Percentiles rank a stretch among this genome's conserved stretches.
Evolutionary conservation across 352 stramenopile genomes (phyloP).

Genomic region (Globisporangium abappressorium): DNA sequence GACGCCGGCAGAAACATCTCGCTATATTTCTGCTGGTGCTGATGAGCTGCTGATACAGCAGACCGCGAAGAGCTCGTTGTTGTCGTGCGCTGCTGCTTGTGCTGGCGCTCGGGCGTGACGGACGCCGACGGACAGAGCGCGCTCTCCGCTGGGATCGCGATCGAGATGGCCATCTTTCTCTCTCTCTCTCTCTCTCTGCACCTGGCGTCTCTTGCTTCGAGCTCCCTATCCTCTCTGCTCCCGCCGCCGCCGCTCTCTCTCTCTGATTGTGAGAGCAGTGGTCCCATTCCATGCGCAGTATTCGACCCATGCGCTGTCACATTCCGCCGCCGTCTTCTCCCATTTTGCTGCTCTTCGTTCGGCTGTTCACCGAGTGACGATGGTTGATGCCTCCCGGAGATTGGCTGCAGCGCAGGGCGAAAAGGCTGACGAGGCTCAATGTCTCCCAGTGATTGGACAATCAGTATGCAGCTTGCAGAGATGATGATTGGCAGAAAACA

Average conservation of each 20-base stretch:
- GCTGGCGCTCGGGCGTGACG: not conserved
- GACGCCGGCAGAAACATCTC: slow-evolving; percentile 25
- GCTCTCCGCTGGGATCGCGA: slow-evolving; percentile 13
- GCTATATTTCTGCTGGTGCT: not conserved
- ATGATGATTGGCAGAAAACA: no score
- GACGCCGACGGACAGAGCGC: not conserved
- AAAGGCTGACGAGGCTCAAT: not conserved
- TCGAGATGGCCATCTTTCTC: slow-evolving; percentile 11
- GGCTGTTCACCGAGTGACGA: not conserved
- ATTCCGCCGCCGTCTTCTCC: not conserved
- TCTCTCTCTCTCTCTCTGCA: no score
- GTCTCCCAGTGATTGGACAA: no score
- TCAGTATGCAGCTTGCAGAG: no score
- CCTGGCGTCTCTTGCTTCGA: not conserved
- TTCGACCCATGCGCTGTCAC: not conserved
- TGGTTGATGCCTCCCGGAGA: not conserved
- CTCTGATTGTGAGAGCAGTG: not conserved
- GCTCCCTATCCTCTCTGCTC: not conserved
- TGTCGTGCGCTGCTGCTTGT: not conserved
- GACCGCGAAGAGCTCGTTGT: not conserved
- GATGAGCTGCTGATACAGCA: no score
- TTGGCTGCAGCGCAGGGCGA: not conserved
- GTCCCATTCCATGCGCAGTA: not conserved
- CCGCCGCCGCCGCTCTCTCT: no score
- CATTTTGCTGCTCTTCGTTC: not conserved